phyloP scores from a whole-genome alignment of 2,329 filamentous ascomycete species.

The Westerdykella aurantiaca region DNA sequence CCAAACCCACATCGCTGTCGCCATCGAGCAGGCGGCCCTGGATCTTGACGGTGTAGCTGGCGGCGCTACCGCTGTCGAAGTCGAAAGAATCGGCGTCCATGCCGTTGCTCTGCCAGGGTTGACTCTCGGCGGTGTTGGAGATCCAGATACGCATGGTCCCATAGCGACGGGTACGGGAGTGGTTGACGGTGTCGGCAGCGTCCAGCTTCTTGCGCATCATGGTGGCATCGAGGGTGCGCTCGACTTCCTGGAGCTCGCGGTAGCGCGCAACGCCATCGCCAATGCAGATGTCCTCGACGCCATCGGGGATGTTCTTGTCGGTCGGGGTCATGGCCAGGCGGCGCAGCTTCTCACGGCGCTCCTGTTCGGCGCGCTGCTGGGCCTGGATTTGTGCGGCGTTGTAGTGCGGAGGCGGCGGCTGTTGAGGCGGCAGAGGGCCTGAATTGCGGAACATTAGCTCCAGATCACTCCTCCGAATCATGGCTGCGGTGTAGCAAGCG shows the following conservation, averaged over 20 bases:
- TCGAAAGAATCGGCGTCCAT: constrained; percentile 72
- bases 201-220: constrained; percentile 94
- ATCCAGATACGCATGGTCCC: constrained; percentile 90
- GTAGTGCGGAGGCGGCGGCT: constrained; percentile 45
- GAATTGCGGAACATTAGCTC: constrained; percentile 41
- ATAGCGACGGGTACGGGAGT: constrained; percentile 69
- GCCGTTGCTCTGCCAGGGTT: constrained; percentile 76
- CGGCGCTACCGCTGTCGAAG: constrained; percentile 69
- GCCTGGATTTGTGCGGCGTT: constrained; percentile 36
- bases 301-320: constrained; percentile 90
- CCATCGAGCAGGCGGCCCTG: constrained; percentile 72
- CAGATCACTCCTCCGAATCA: constrained; percentile 47
- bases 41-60: constrained; percentile 85
- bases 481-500: constrained; percentile 14
- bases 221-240: constrained; percentile 81
- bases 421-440: constrained; percentile 45
- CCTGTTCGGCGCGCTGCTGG: constrained; percentile 41
- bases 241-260: constrained; percentile 74
- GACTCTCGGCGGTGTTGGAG: constrained; percentile 88
- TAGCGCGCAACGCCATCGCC: constrained; percentile 80
- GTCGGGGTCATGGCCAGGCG: constrained; percentile 83
- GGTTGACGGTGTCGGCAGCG: constrained; percentile 73
- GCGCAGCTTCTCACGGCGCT: constrained; percentile 63
- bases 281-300: constrained; percentile 70
- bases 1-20: constrained; percentile 31